Evolutionary conservation across 108 stramenopile genomes (phyloP).

Genomic region (Conticribra weissflogii): DNA sequence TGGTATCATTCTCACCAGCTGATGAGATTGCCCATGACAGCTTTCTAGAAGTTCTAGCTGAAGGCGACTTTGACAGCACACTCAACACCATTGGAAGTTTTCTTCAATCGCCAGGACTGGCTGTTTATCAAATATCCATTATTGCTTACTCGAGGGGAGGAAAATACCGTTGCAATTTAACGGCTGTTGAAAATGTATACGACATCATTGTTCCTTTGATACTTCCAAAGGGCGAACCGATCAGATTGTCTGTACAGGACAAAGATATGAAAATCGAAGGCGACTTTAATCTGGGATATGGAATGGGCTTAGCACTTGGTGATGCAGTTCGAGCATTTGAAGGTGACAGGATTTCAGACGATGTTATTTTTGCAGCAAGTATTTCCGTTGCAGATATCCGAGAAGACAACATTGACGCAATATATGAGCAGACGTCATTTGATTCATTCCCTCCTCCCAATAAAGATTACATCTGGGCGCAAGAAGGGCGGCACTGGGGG

Average conservation of each 20-base stretch:
- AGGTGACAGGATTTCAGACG: slow-evolving; percentile 54
- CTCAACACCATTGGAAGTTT: slow-evolving; percentile 49
- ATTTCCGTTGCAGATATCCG: slow-evolving; percentile 66
- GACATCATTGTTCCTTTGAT: slow-evolving; percentile 54
- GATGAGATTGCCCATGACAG: slow-evolving; percentile 57
- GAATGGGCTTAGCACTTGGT: too few species aligned
- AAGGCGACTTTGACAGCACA: slow-evolving; percentile 52
- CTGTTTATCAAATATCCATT: slow-evolving; percentile 43
- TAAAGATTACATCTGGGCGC: slow-evolving; percentile 21
- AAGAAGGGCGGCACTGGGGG: slow-evolving; percentile 37
- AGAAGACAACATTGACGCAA: slow-evolving; percentile 44
- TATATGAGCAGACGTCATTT: slow-evolving; percentile 16
- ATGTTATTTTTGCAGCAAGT: slow-evolving; percentile 59
- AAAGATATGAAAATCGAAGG: too few species aligned
- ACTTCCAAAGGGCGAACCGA: slow-evolving; percentile 25
- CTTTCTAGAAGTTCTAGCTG: slow-evolving; percentile 43
- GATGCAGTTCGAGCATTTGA: too few species aligned
- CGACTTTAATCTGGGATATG: too few species aligned
- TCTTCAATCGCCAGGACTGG: slow-evolving; percentile 32
- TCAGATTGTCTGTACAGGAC: too few species aligned
- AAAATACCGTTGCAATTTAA: slow-evolving; percentile 30
- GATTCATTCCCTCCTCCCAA: slow-evolving; percentile 35
- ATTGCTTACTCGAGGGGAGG: slow-evolving; percentile 32
- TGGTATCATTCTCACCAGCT: slow-evolving; percentile 60
- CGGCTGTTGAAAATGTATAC: slow-evolving; percentile 22